phyloP scores from a whole-genome alignment of 2,329 filamentous ascomycete genomes.

The Annulohypoxylon truncatum region DNA sequence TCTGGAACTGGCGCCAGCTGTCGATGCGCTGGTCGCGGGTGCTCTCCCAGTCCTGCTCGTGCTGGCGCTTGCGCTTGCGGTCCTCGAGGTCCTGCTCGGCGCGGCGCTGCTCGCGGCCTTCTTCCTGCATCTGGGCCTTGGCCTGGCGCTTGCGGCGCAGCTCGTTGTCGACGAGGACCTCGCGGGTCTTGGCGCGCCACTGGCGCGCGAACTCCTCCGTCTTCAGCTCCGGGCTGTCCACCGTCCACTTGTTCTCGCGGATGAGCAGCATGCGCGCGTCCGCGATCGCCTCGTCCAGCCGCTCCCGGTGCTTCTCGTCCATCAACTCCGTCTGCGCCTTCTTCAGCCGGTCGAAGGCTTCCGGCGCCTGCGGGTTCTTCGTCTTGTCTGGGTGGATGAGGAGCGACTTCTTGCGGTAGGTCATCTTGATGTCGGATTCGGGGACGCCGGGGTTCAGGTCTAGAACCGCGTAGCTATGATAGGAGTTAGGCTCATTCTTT shows the following conservation, averaged over 20 bases:
- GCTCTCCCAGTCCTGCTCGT: conserved; percentile 95
- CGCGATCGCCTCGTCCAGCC: conserved; percentile 93
- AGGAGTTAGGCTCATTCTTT: not conserved
- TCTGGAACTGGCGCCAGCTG: conserved; percentile 93
- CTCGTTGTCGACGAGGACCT: conserved; percentile 94
- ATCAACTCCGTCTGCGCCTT: conserved; percentile 92
- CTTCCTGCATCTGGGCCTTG: conserved; percentile 96
- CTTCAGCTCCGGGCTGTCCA: conserved; percentile 87
- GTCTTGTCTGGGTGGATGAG: conserved; percentile 99
- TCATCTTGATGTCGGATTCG: conserved; percentile 93
- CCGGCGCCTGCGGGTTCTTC: conserved; percentile 86
- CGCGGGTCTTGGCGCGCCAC: conserved; percentile 91
- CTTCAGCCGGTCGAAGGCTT: conserved; percentile 95
- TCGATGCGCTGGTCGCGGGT: conserved; percentile 90
- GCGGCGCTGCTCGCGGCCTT: conserved; percentile 87
- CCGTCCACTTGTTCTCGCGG: conserved; percentile 91
- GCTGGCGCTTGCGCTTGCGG: conserved; percentile 87
- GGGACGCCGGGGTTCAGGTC: conserved; percentile 95
- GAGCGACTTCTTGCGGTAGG: conserved; percentile 97
- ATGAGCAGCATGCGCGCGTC: conserved; percentile 96
- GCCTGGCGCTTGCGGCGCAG: conserved; percentile 83
- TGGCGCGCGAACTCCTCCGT: conserved; percentile 83
- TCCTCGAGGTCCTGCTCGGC: conserved; percentile 86
- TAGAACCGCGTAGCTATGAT: conserved; percentile 83
- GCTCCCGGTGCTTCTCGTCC: conserved; percentile 90